Conservation (phyloP, 139 green algal genomes). For the Coelastrella sp. region DNA sequence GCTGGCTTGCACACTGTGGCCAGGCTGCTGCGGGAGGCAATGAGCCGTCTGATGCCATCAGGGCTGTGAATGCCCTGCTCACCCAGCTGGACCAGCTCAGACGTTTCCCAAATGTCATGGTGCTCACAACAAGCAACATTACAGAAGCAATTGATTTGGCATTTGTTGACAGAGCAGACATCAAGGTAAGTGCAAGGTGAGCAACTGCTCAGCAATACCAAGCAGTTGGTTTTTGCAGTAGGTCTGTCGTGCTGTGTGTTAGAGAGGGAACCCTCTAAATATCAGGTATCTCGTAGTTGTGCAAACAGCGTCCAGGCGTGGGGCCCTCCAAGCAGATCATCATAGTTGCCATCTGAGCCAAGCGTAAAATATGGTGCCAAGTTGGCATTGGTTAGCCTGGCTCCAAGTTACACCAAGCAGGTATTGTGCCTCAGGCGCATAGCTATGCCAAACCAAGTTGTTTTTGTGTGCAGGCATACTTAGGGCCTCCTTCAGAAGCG, state of each 20-base stretch:
- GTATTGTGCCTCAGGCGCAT: too few relatives aligned
- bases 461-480: slow-evolving; percentile 75
- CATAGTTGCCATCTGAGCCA: too few relatives aligned
- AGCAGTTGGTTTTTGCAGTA: neutral
- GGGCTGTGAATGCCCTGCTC: slow-evolving; percentile 96
- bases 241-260: neutral
- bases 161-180: slow-evolving; percentile 98
- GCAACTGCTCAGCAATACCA: neutral
- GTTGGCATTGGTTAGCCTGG: too few relatives aligned
- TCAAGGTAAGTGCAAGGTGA: slow-evolving; percentile 74
- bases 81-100: slow-evolving; percentile 94
- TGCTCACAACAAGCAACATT: slow-evolving; percentile 90
- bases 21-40: slow-evolving; percentile 75
- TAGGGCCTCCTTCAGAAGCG: slow-evolving; percentile 77
- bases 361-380: too few relatives aligned
- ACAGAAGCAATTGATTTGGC: slow-evolving; percentile 87
- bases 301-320: too few relatives aligned
- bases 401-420: too few relatives aligned
- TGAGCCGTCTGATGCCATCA: slow-evolving; percentile 94
- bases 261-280: too few relatives aligned
- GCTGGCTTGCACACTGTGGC: neutral
- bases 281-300: too few relatives aligned
- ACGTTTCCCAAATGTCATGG: slow-evolving; percentile 88
- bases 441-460: neutral
- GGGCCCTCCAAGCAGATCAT: too few relatives aligned